Percentiles rank a stretch among this genome's conserved stretches.
Conservation (phyloP, 2,329 filamentous ascomycete species). For the Calcarisporium arbuscula region DNA sequence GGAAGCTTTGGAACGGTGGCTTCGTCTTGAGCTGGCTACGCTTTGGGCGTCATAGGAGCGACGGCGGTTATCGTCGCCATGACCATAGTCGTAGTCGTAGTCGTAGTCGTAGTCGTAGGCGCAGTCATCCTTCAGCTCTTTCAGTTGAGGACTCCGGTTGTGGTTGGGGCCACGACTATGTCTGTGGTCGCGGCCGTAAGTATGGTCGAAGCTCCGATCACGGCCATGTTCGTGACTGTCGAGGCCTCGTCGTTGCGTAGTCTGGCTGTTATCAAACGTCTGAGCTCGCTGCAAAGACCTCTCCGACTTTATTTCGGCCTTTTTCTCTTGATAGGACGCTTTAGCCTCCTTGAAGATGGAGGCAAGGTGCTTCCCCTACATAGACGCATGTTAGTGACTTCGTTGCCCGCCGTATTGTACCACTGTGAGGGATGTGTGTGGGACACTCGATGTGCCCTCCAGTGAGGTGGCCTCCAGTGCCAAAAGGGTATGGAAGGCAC, state of each 20-base stretch:
- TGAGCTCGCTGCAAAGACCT: constrained; percentile 54
- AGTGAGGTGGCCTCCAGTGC: too few relatives aligned
- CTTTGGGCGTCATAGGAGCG: constrained; percentile 23
- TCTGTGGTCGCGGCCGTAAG: too few relatives aligned
- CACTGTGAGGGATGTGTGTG: too few relatives aligned
- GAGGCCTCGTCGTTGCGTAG: too few relatives aligned
- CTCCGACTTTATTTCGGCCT: constrained; percentile 70
- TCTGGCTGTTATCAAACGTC: too few relatives aligned
- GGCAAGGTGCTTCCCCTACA: constrained; percentile 80
- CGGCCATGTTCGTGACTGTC: too few relatives aligned
- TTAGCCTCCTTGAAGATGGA: constrained; percentile 90
- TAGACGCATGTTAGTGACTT: neutral
- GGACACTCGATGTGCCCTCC: too few relatives aligned
- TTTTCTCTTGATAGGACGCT: constrained; percentile 80
- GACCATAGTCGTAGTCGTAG: constrained; percentile 23
- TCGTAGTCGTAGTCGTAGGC: constrained; percentile 22
- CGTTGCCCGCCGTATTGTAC: too few relatives aligned
- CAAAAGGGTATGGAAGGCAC: too few relatives aligned
- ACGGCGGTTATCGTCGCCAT: constrained; percentile 23
- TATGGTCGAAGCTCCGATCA: too few relatives aligned
- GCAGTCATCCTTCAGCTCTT: neutral
- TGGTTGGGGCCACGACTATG: too few relatives aligned
- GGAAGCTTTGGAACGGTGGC: constrained; percentile 30
- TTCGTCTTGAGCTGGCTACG: constrained; percentile 36
- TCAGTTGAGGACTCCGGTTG: too few relatives aligned